Base-by-base conservation (phyloP, 2,329 filamentous ascomycete species). In the Aureobasidium namibiae region DNA sequence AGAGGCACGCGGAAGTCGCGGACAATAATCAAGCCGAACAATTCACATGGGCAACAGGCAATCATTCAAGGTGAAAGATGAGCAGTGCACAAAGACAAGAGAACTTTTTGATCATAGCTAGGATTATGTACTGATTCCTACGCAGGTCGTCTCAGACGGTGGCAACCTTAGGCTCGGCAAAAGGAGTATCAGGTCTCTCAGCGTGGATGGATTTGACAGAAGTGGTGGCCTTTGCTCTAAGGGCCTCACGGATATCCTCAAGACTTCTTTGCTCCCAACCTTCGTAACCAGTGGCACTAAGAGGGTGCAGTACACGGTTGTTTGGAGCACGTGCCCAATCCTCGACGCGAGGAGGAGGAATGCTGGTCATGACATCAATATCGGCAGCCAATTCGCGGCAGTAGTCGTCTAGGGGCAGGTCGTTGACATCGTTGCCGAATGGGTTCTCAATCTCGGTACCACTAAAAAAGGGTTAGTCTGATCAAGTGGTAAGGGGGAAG, bases 391-490 rank as follows among this genome's bases (percentile, higher is more conserved):
- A 79, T 67, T 91, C 87, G 38, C 85, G 80, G 74, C 89, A 94
- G 77, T 85, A 95, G 14, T 79, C 75, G 68, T 92, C 89, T 2
- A 92, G 78, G 0, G 87, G 87, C 42, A 92, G 75, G 72, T 94
- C 89, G 68, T 94, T 94, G 65, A 92, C 89, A 63, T 94, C 89
- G 63, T 85, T 79, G 60, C 89, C 89, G 70, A 94, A 94, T 6
- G 89, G 89, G 67, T 94, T 90, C 72, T 94, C 89, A 63, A 94
- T 88, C 73, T 94, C 89, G 63, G 84, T 83, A 39, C 89, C 89
- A 66, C 92, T 92, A 63, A 3, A 8, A 14, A 3, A 4, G 13
- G 13, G 34, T 58, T 11, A 58, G 54, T 24, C 11, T 9, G 82
- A 13, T 34, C 33, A 10, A 78, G 11, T 10, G 13, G 7, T 7